Evolutionary conservation across 2,329 filamentous ascomycete genomes (phyloP).

Genomic region (Knoxdaviesia proteae): DNA sequence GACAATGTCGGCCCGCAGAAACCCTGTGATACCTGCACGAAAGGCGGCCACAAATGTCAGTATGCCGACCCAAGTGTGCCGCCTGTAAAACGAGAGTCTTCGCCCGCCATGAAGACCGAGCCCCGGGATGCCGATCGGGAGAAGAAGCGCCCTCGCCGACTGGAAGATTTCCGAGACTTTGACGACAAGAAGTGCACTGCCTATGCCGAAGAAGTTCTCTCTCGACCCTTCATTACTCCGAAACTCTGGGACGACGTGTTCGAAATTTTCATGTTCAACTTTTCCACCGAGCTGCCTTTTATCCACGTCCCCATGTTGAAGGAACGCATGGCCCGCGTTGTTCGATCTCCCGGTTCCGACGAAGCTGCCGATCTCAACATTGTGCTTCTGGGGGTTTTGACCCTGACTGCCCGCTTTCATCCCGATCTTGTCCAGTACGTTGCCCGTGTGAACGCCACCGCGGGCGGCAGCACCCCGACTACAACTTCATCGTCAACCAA

Average conservation of each 20-base stretch:
- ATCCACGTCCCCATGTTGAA: slow-evolving; percentile 45
- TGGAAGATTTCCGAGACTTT: slow-evolving; percentile 19
- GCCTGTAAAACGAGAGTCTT: slow-evolving; percentile 21
- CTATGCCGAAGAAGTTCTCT: slow-evolving; percentile 36
- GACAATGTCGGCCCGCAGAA: slow-evolving; percentile 55
- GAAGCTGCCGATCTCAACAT: slow-evolving; percentile 27
- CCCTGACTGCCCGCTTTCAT: slow-evolving; percentile 50
- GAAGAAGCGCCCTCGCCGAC: slow-evolving; percentile 25
- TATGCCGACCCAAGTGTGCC: slow-evolving; percentile 31
- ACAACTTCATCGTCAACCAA: slow-evolving; percentile 3
- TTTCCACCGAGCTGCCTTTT: slow-evolving; percentile 52
- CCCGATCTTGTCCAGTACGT: slow-evolving; percentile 34
- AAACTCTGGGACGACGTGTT: slow-evolving; percentile 49
- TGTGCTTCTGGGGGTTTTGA: slow-evolving; percentile 44
- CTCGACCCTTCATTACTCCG: slow-evolving; percentile 38
- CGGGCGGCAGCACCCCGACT: slow-evolving; percentile 13
- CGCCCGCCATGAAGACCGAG: slow-evolving; percentile 16
- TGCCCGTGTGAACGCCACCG: slow-evolving; percentile 16
- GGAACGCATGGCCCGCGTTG: slow-evolving; percentile 23
- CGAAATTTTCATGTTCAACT: slow-evolving; percentile 50
- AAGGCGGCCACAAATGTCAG: slow-evolving; percentile 48
- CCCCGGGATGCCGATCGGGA: slow-evolving; percentile 20
- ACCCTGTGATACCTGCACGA: slow-evolving; percentile 55
- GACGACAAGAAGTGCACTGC: slow-evolving; percentile 15
- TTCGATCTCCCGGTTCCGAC: slow-evolving; percentile 8